Base-by-base conservation (phyloP, 345 rosid species). In the Raphanus raphanistrum region DNA sequence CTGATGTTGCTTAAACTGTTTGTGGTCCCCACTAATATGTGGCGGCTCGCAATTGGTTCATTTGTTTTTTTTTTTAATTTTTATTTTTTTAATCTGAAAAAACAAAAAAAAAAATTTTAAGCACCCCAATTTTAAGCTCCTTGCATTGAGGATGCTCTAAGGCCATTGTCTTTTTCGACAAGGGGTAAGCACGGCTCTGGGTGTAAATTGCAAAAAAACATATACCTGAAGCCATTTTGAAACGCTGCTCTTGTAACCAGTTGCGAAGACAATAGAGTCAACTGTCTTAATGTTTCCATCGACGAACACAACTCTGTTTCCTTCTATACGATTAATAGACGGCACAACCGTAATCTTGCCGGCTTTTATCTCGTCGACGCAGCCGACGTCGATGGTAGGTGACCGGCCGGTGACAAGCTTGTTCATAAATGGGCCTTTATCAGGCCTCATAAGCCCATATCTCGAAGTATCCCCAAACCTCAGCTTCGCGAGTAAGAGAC, bases 301-400 rank as follows among this genome's bases (percentile, higher is more conserved):
- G 12, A 59, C 76, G 27, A 89, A 87, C 6, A 10, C 55, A 0
- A 86, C 79, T 16, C n/a, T 50, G 8, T 68, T 74, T 6, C 80
- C 83, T 2, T 79, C 70, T 11, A 89, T 75, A 55, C 52, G 52
- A 50, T 66, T 70, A 3, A 89, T 75, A 0, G 82, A 16, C 54
- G 87, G 68, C 31, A 82, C 75, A 76, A 86, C 88, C 76, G 63
- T 13, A 57, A 89, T 81, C 66, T 83, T 68, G 13, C 89, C 89
- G 4, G 71, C 21, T 45, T 71, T 80, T 5, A 87, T 84, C 73
- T 61, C 59, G 1, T 41, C 45, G 10, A 85, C 29, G 61, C 87
- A 76, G 1, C 92, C 92, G 0, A 87, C 89, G 60, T 89, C 90
- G 15, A 89, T 87, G 12, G 85, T 87, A 0, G 90, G 87, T 8